Base-by-base conservation (phyloP, 805 yeast genomes). In the Nakazawaea ishiwadae region DNA sequence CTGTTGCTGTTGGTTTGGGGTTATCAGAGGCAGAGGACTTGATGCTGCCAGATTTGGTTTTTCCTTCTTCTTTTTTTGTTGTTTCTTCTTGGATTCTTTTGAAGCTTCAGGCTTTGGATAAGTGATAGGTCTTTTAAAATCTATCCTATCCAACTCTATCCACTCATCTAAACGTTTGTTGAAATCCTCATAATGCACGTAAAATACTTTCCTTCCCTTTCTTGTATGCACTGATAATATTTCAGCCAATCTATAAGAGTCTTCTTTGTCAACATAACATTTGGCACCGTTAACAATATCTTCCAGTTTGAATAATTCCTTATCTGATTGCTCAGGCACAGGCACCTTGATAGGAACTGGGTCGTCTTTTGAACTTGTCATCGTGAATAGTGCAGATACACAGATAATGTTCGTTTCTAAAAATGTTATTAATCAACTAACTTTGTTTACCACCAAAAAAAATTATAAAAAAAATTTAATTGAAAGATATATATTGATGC, bases 151-250 rank as follows among this genome's bases (percentile, higher is more conserved):
- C 4, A 77, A 69, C 16, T 73, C 69, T 5, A 93, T 77, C 98
- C 98, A 91, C 60, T 93, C 99, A 65, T 93, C 99, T 51, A 93
- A 72, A 60, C 99, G 84, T 62, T 93, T 93, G 68, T 93, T 93
- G 69, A 82, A 93, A 51, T 90, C 96, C 40, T 80, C 87, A 64
- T 89, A 93, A 61, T 93, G 99, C 23, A 93, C 96, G 58, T 93
- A 93, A 60, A 83, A 90, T 49, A 78, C 85, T 24, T 79, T 77
- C 46, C 84, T 76, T 11, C 90, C 87, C 57, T 88, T 83, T 53
- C 85, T 79, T 35, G 74, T 62, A 47, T 85, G 87, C 37, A 78
- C 73, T 15, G 90, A 87, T 34, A 93, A 65, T 32, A 93, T 78
- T 58, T 93, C 99, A 2, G 98, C 97, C 26, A 79, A 59, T 47